Evolutionary conservation across 2,329 filamentous ascomycete species (phyloP).

Genomic region (Sporothrix brasiliensis): DNA sequence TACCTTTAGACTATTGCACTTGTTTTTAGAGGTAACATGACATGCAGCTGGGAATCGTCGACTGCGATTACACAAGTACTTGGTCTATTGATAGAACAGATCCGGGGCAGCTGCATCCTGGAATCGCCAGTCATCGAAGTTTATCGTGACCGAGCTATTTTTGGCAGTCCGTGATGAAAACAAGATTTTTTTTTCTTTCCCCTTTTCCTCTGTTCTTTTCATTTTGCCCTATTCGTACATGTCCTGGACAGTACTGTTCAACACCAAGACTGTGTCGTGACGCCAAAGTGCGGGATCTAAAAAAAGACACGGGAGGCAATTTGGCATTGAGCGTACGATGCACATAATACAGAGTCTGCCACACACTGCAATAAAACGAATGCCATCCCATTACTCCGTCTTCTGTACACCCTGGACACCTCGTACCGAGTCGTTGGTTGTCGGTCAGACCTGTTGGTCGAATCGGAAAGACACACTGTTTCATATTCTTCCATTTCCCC

Average conservation of each 20-base stretch:
- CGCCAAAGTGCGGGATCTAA: not conserved
- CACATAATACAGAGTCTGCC: not conserved
- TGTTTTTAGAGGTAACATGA: no score
- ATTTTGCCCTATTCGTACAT: not conserved
- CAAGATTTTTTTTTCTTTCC: no score
- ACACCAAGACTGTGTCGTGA: not conserved
- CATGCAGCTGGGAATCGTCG: no score
- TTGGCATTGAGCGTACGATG: not conserved
- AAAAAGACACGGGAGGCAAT: constrained; percentile 23
- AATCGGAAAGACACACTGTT: not conserved
- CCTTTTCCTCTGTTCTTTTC: no score
- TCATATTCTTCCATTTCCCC: constrained; percentile 11
- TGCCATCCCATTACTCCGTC: not conserved
- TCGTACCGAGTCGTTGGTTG: constrained; percentile 10
- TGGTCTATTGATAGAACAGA: no score
- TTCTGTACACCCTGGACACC: not conserved
- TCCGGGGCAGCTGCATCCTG: no score
- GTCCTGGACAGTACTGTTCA: not conserved
- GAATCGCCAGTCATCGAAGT: no score
- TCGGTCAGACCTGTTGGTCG: not conserved
- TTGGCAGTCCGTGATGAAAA: no score
- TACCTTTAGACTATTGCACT: no score
- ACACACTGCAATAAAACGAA: not conserved
- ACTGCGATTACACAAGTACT: no score
- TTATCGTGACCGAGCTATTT: no score